Evolutionary conservation across 805 yeast species (phyloP), one percentile per base, ranked within the genome.

Genomic region (Candida khao-thaluensis): DNA sequence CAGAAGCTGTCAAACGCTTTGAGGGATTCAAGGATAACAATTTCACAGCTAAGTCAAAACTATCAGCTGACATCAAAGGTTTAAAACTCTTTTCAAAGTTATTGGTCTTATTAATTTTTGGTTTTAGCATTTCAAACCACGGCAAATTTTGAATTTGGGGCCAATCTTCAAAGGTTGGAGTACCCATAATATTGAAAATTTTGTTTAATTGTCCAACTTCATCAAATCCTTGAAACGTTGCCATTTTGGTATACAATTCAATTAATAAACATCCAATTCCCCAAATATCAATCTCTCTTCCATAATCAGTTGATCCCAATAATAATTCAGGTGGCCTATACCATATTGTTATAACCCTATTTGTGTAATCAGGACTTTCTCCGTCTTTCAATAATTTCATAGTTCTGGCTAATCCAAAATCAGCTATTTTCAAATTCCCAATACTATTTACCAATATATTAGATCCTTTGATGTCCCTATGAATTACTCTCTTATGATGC

Each of bases 281-380:
- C 99, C 99, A 93, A 49, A 88, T 81, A 56, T 93, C 99, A 7
- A 93, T 93, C 51, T 86, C 96, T 28, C 88, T 66, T 0, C 90
- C 93, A 61, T 93, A 93, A 42, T 81, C 82, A 0, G 98, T 90
- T 0, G 95, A 81, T 1, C 99, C 99, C 42, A 93, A 62, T 26
- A 93, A 66, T 22, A 93, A 71, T 59, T 91, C 99, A 0, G 98
- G 98, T 1, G 99, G 99, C 43, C 99, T 75, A 59, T 93, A 91
- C 99, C 99, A 93, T 26, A 93, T 67, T 0, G 99, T 93, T 38
- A 93, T 93, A 28, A 93, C 98, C 40, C 99, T 67, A 58, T 93
- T 93, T 2, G 99, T 91, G 61, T 91, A 91, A 51, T 89, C 93
- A 3, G 86, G 85, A 15, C 76, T 69, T 34, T 75, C 76, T 7